These are phyloP conservation scores for Aspergillus clavatus DNA, from an alignment of 2,329 filamentous ascomycete species.

Conservation along the genomic window DNA sequence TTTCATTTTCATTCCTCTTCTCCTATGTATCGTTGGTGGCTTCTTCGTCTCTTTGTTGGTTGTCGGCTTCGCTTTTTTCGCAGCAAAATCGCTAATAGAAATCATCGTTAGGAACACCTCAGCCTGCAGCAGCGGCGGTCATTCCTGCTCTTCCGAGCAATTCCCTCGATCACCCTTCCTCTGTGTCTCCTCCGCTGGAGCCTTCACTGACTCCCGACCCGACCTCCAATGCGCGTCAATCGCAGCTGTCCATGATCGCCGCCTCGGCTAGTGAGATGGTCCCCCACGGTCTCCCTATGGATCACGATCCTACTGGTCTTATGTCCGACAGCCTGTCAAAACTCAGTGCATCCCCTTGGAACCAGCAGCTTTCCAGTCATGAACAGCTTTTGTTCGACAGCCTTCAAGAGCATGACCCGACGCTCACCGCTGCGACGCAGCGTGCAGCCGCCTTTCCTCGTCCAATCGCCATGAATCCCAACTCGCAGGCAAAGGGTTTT, in stretches of 20 bases:
- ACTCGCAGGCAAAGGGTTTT: slow-evolving; percentile 36
- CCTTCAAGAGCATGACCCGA: slow-evolving; percentile 37
- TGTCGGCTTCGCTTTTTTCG: slow-evolving; percentile 1
- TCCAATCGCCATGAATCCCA: slow-evolving; percentile 42
- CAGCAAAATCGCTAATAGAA: slow-evolving; percentile 18
- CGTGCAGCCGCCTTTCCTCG: slow-evolving; percentile 37
- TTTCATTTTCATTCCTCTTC: not conserved
- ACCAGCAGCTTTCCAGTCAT: slow-evolving; percentile 34
- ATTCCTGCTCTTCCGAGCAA: slow-evolving; percentile 31
- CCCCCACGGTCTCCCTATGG: slow-evolving; percentile 34
- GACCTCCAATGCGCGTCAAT: slow-evolving; percentile 35
- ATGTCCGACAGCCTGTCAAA: slow-evolving; percentile 28
- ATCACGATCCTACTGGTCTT: slow-evolving; percentile 26
- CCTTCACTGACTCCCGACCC: slow-evolving; percentile 33
- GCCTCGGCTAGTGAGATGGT: slow-evolving; percentile 45
- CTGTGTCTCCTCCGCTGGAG: slow-evolving; percentile 33
- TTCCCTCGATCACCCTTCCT: slow-evolving; percentile 28
- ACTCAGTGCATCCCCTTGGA: slow-evolving; percentile 25
- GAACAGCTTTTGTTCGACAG: slow-evolving; percentile 39
- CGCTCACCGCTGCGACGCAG: slow-evolving; percentile 36
- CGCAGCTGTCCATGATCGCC: slow-evolving; percentile 44
- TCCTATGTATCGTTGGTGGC: not conserved
- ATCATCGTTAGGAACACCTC: slow-evolving; percentile 23
- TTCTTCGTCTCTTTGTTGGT: too few species aligned
- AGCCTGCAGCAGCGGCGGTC: slow-evolving; percentile 25